Percentiles rank a stretch among this genome's conserved stretches.
phyloP scores from a whole-genome alignment of 305 asterid species.

The Fraxinus latifolia region DNA sequence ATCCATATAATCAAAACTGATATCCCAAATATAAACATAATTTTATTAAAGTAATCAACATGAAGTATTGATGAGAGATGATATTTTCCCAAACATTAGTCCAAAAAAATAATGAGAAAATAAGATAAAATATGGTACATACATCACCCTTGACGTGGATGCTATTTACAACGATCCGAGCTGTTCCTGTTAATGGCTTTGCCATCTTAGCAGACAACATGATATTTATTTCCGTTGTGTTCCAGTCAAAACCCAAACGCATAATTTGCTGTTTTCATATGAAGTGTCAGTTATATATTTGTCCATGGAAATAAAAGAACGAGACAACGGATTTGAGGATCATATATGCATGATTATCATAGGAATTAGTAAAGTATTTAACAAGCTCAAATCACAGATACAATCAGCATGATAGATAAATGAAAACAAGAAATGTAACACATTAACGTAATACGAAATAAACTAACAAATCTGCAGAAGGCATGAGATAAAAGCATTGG shows the following conservation, averaged over 20 bases:
- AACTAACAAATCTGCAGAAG: not conserved
- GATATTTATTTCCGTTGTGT: constrained; percentile 70
- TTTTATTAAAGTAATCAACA: not conserved
- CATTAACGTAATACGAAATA: not conserved
- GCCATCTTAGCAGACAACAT: constrained; percentile 86
- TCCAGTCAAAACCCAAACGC: constrained; percentile 95
- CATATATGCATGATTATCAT: not conserved
- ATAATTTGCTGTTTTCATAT: constrained; percentile 50
- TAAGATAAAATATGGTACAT: constrained; percentile 35
- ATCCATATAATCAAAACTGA: not conserved
- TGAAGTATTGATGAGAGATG: not conserved
- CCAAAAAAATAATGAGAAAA: not conserved
- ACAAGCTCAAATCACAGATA: not conserved
- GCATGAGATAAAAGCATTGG: not conserved
- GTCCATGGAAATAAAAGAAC: not conserved
- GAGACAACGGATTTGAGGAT: not conserved
- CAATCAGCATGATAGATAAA: not conserved
- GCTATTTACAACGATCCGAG: constrained; percentile 83
- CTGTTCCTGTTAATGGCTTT: constrained; percentile 88
- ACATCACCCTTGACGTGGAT: constrained; percentile 96
- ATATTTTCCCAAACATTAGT: not conserved
- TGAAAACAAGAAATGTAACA: not conserved
- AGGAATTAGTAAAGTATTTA: not conserved
- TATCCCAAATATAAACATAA: not conserved
- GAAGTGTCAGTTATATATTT: constrained; percentile 25